phyloP scores from a whole-genome alignment of 2,329 filamentous ascomycete species.

The Aspergillus tamarii region DNA sequence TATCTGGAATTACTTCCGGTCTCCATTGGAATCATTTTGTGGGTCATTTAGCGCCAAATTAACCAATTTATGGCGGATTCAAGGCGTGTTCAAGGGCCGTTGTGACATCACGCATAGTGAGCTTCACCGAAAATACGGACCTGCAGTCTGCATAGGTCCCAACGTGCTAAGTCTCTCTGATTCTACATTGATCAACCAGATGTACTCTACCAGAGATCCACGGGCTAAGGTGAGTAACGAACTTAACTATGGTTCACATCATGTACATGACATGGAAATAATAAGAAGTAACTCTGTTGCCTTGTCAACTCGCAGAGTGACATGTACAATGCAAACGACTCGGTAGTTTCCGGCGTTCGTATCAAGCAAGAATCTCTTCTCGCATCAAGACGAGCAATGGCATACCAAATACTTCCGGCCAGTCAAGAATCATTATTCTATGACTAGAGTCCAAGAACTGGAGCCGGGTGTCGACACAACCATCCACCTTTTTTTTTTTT shows the following conservation, averaged over 20 bases:
- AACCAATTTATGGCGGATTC: slow-evolving; percentile 14
- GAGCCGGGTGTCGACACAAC: slow-evolving; percentile 31
- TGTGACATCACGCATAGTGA: slow-evolving; percentile 14
- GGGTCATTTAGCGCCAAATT: slow-evolving; percentile 13
- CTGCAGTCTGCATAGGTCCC: slow-evolving; percentile 74
- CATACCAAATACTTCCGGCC: slow-evolving; percentile 29
- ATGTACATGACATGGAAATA: background rate
- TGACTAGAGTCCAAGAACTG: slow-evolving; percentile 31
- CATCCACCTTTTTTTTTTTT: slow-evolving; percentile 28
- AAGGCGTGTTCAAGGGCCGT: slow-evolving; percentile 9
- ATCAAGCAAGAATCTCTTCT: slow-evolving; percentile 30
- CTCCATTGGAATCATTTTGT: slow-evolving; percentile 10
- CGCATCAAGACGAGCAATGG: slow-evolving; percentile 30
- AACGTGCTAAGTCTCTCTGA: slow-evolving; percentile 75
- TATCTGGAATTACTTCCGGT: background rate
- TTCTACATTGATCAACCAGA: slow-evolving; percentile 70
- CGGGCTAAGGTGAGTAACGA: slow-evolving; percentile 30
- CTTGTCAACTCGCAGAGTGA: slow-evolving; percentile 26
- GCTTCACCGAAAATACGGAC: slow-evolving; percentile 71
- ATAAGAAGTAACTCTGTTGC: background rate
- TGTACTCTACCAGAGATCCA: slow-evolving; percentile 75
- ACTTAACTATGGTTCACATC: background rate
- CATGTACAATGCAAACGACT: slow-evolving; percentile 32
- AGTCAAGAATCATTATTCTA: slow-evolving; percentile 27
- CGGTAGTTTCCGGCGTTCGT: slow-evolving; percentile 28